A percentile compares a stretch with the other conserved stretches of the same genome.
Conservation (phyloP, 805 yeast species). For the Groenewaldozyma salmanticensis region DNA sequence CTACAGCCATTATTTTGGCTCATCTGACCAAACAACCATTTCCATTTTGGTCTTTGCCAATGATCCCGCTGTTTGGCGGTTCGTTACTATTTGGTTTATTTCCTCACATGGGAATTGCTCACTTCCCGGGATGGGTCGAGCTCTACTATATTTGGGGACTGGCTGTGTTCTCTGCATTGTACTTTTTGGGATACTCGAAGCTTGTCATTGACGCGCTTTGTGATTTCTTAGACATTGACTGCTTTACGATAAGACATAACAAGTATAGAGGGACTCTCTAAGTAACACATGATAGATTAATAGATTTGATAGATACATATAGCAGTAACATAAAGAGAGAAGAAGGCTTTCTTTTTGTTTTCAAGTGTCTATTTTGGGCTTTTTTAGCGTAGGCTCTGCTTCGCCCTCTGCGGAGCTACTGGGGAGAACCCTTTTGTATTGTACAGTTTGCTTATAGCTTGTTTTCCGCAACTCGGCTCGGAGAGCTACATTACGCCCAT, state of each 20-base stretch:
- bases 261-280: not conserved
- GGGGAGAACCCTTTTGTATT: too few relatives aligned
- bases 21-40: slow-evolving; percentile 78
- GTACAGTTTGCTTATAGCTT: slow-evolving; percentile 64
- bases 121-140: slow-evolving; percentile 23
- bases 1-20: slow-evolving; percentile 51
- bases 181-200: slow-evolving; percentile 55
- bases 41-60: slow-evolving; percentile 66
- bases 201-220: slow-evolving; percentile 70
- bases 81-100: slow-evolving; percentile 30
- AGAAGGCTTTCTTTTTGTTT: slow-evolving; percentile 1
- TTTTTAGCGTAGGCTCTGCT: not conserved
- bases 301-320: not conserved
- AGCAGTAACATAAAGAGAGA: not conserved
- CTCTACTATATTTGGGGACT: slow-evolving; percentile 39
- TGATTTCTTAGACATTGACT: slow-evolving; percentile 77
- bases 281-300: slow-evolving; percentile 1
- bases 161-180: slow-evolving; percentile 61
- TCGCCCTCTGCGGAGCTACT: not conserved
- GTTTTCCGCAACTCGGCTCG: slow-evolving; percentile 66
- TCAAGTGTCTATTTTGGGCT: not conserved
- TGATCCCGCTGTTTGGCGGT: slow-evolving; percentile 34
- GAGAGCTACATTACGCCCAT: slow-evolving; percentile 54
- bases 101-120: slow-evolving; percentile 43
- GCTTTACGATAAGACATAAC: slow-evolving; percentile 33